Base-by-base conservation (phyloP, 768 basidiomycete species). In the Austroboletus eburneus region DNA sequence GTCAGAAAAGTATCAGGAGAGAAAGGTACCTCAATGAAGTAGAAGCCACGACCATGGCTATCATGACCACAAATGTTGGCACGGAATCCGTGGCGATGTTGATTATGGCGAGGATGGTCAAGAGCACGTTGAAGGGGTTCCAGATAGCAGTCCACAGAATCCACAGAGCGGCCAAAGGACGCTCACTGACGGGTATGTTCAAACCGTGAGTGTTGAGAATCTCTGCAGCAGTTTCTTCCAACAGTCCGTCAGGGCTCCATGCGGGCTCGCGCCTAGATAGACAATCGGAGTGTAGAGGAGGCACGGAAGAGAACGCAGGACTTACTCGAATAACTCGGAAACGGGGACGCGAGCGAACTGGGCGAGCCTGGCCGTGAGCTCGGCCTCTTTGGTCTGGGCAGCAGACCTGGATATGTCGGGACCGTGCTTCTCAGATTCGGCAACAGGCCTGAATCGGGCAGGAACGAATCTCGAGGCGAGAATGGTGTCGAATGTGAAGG, bases 21-120 rank as follows among this genome's bases (percentile, higher is more conserved):
- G 37, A 25, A 32, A 41, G n/a, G 33, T 39, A 68, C 57, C 66
- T 63, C 40, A 68, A 39, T 10, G 59, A 56, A 3, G 64, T 65
- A 12, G 68, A 68, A 36, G 68, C 66, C 24, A 68, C 42, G 2
- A 69, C 66, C 66, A 68, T 68, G 30, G 51, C 45, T 30, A 69
- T 56, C 66, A 68, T 66, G 38, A 68, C 66, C 9, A 52, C 51
- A 25, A 69, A 68, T 2, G 66, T 68, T 7, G 66, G 56, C 13
- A 59, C 23, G 18, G 68, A 68, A 36, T 58, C 9, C 14, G 66
- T 68, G 13, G 61, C 68, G n/a, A 64, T 54, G 30, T 64, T 69
- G 32, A 69, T 42, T 5, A 60, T 1, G 0, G 66, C 66, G 9
- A 68, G 65, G 37, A 65, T 45, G 7, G 56, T 59, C 47, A 68